Conservation (phyloP, 176 grass and related monocot genomes). For the Triticum monococcum region DNA sequence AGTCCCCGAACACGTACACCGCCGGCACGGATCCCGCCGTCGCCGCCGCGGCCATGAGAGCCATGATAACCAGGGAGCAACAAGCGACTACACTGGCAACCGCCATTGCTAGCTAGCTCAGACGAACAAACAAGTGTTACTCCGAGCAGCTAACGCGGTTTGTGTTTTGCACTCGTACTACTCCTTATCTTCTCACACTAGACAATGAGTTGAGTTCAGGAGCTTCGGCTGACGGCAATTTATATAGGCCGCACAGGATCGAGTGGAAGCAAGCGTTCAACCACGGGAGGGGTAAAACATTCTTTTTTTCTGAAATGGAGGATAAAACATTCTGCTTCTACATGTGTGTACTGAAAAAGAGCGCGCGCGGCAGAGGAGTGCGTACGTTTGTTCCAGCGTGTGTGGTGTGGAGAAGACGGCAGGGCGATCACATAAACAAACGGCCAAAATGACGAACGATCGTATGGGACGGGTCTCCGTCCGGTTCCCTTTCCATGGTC, state of each 20-base stretch:
- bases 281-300: neutral
- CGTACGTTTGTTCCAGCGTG: conserved; percentile 23
- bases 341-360: conserved; percentile 10
- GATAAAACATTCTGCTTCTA: neutral
- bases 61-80: neutral
- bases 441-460: neutral
- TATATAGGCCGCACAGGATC: neutral
- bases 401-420: conserved; percentile 24
- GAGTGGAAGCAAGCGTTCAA: neutral
- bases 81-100: too few relatives aligned
- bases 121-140: neutral
- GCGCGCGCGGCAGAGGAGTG: neutral
- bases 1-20: conserved; percentile 87
- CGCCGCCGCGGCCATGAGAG: neutral
- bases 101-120: neutral
- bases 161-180: too few relatives aligned
- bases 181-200: neutral
- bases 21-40: conserved; percentile 35
- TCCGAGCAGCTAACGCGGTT: neutral
- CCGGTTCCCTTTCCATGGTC: too few relatives aligned
- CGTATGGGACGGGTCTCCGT: conserved; percentile 3
- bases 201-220: neutral
- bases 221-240: neutral
- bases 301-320: neutral
- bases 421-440: neutral